Evolutionary conservation across 805 yeast genomes (phyloP).

Genomic region (Wickerhamiella azymoides): DNA sequence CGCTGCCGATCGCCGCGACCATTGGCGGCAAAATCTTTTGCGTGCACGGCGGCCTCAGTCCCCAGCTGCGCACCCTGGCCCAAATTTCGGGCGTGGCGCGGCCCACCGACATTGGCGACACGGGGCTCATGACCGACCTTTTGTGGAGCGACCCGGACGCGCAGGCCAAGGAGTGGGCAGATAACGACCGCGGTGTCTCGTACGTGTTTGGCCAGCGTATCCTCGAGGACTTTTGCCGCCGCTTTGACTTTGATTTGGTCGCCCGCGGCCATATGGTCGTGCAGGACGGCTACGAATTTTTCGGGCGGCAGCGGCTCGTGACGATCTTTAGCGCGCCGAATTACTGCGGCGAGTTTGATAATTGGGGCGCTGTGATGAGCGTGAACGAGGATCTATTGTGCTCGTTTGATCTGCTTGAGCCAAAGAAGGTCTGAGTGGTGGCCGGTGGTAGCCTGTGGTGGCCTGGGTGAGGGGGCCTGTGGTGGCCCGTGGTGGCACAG

Average conservation of each 20-base stretch:
- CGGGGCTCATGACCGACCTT: conserved; percentile 60
- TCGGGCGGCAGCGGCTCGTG: conserved; percentile 53
- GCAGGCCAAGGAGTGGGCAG: conserved; percentile 72
- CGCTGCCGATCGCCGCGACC: conserved; percentile 87
- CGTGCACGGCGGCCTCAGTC: conserved; percentile 75
- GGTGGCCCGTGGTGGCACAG: too few species aligned
- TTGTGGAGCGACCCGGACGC: conserved; percentile 82
- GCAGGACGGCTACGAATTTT: conserved; percentile 67
- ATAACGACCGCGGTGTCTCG: conserved; percentile 72
- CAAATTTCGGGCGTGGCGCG: conserved; percentile 60
- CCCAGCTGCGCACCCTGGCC: conserved; percentile 53
- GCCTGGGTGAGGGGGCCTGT: too few species aligned
- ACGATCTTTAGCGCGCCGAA: conserved; percentile 67
- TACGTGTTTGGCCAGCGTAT: conserved; percentile 68
- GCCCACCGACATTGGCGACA: conserved; percentile 77
- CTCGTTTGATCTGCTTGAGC: conserved; percentile 86
- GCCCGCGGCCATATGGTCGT: conserved; percentile 84
- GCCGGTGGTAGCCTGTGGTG: too few species aligned
- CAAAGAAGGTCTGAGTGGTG: too few species aligned
- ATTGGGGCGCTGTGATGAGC: conserved; percentile 97
- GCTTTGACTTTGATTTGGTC: conserved; percentile 63
- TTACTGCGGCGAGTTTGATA: conserved; percentile 70
- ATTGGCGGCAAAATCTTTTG: conserved; percentile 91
- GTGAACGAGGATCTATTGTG: conserved; percentile 83
- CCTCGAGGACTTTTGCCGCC: conserved; percentile 55